Percentiles rank a stretch among this genome's conserved stretches.
Evolutionary conservation across 1,284 basidiomycete genomes (phyloP).

Genomic region (Trichosporon sp.): DNA sequence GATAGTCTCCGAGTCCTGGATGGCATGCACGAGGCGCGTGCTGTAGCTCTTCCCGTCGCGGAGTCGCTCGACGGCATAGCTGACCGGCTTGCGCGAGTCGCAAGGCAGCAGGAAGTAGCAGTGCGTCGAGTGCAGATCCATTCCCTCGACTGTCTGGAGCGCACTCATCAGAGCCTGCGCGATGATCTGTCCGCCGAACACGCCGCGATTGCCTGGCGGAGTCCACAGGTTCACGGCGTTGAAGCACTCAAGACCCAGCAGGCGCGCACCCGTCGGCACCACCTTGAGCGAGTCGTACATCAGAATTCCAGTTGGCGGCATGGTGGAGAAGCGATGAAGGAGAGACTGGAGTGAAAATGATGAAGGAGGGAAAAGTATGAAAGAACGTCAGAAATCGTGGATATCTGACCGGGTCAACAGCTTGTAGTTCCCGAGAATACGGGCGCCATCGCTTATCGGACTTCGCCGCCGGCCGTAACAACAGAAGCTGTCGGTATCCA

Average conservation of each 20-base stretch:
- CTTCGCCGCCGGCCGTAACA: not conserved
- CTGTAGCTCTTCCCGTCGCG: conserved; percentile 54
- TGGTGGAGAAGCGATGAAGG: not conserved
- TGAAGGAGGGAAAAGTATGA: not conserved
- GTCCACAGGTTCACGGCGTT: conserved; percentile 67
- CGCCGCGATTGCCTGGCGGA: conserved; percentile 63
- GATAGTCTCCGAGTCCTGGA: conserved; percentile 67
- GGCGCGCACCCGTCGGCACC: not conserved
- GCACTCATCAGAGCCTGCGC: conserved; percentile 77
- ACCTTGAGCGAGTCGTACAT: conserved; percentile 1
- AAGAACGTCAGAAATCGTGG: not conserved
- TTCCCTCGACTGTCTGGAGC: conserved; percentile 64
- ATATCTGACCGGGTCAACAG: not conserved
- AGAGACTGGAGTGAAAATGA: not conserved
- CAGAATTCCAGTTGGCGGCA: not conserved
- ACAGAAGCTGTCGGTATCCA: not conserved
- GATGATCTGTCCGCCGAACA: conserved; percentile 81
- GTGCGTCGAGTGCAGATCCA: conserved; percentile 54
- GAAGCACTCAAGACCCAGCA: conserved; percentile 45
- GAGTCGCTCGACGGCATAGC: conserved; percentile 74
- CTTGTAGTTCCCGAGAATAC: not conserved
- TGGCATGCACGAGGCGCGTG: conserved; percentile 57
- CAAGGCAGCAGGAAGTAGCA: conserved; percentile 44
- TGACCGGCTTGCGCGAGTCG: conserved; percentile 66
- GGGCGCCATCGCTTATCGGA: not conserved